phyloP scores from a whole-genome alignment of 2,329 filamentous ascomycete genomes.

The Allantophomopsis lycopodina region DNA sequence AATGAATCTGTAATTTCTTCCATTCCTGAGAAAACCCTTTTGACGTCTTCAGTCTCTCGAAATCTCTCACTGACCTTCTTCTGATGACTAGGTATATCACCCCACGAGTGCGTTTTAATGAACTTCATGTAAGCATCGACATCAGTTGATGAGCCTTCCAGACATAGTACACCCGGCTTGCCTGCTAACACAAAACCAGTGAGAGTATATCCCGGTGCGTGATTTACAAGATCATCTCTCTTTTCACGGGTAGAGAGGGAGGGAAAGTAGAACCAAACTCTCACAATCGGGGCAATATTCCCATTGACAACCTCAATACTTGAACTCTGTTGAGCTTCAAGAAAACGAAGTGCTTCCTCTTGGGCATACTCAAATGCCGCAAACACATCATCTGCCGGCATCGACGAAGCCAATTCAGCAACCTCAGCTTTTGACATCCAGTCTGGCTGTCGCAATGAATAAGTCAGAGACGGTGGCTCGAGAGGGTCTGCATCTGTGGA shows the following conservation, averaged over 20 bases:
- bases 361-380: constrained; percentile 29
- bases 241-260: constrained; percentile 45
- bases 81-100: constrained; percentile 45
- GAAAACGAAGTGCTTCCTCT: constrained; percentile 19
- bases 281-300: constrained; percentile 20
- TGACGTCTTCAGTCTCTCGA: constrained; percentile 21
- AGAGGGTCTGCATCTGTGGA: constrained; percentile 3
- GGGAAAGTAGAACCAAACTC: constrained; percentile 51
- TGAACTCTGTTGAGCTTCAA: constrained; percentile 10
- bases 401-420: constrained; percentile 20
- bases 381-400: constrained; percentile 29
- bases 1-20: constrained; percentile 37
- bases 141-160: constrained; percentile 30
- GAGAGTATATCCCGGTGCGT: constrained; percentile 35
- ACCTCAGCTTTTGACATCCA: constrained; percentile 38
- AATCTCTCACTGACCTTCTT: constrained; percentile 47
- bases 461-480: constrained; percentile 26
- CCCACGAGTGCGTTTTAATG: constrained; percentile 50
- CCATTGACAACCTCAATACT: background rate
- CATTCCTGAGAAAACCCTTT: constrained; percentile 38
- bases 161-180: constrained; percentile 39
- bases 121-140: constrained; percentile 48
- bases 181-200: constrained; percentile 47
- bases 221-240: constrained; percentile 38
- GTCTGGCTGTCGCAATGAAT: constrained; percentile 30